Base-by-base conservation (phyloP, 2,329 filamentous ascomycete genomes). In the Aspergillus transmontanensis region DNA sequence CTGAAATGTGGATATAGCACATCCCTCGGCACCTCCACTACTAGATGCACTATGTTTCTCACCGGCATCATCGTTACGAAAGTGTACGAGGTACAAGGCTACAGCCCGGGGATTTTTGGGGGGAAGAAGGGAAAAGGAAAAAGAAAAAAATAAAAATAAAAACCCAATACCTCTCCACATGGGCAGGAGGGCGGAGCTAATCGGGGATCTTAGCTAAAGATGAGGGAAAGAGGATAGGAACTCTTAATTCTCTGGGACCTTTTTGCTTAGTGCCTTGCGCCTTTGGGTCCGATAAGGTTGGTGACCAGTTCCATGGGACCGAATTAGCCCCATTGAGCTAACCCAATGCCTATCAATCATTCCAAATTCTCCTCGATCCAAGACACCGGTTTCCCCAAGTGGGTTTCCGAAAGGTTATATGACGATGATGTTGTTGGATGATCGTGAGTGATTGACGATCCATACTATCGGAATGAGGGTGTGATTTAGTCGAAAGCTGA, bases 221-320 rank as follows among this genome's bases (percentile, higher is more conserved):
- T 54, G 21, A 54, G 19, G 30, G 34, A 54, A 34, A 36, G 51
- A 39, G 32, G 51, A 55, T 55, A 16, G 6, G 16, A 16, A 41
- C 16, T 41, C 36, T n/a, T 41, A 41, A 19, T 41, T 28, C 11
- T 55, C n/a, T 39, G 23, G n/a, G 51, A 55, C 34, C 23, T 55
- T 23, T 23, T 34, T 6, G 12, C 21, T 55, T 55, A 55, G 46
- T 59, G n/a, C 39, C 28, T 30, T 39, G 30, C 26, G 32, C 14
- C 30, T 51, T 41, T 39, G 46, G 57, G 32, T 28, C 46, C 57
- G 57, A 59, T 59, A 59, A 59, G 57, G 57, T 59, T 59, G 28
- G 21, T 59, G 57, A 46, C 46, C 57, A 59, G 57, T 51, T 48
- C 57, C 57, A 51, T 59, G 57, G 57, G 57, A 59, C 45, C 19